These are phyloP conservation scores for Mesotaenium endlicherianum DNA, from an alignment of 139 green algal genomes.

Conservation along the genomic window DNA sequence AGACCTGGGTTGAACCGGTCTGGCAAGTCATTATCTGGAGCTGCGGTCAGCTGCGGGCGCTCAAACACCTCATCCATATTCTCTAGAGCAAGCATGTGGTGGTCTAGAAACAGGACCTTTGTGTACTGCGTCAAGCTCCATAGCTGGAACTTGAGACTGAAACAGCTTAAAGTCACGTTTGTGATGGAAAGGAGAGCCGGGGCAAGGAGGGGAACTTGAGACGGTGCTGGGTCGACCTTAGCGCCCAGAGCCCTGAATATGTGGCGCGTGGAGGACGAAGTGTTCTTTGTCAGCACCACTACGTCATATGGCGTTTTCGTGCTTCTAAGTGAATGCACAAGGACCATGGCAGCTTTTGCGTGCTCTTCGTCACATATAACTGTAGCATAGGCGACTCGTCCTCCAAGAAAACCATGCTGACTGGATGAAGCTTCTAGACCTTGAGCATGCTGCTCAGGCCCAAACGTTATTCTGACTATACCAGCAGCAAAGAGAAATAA, in stretches of 20 bases:
- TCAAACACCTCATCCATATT: conserved; percentile 43
- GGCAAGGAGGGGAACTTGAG: neutral
- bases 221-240: conserved; percentile 4
- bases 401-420: too few species aligned
- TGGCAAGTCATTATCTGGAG: conserved; percentile 30
- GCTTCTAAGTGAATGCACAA: conserved; percentile 3
- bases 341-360: conserved; percentile 31
- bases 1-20: conserved; percentile 33
- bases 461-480: too few species aligned
- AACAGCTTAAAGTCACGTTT: neutral
- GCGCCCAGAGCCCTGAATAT: conserved; percentile 16
- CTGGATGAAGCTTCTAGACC: too few species aligned
- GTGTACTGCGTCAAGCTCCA: conserved; percentile 32
- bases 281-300: conserved; percentile 14
- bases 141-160: conserved; percentile 13
- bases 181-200: neutral
- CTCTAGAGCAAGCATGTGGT: conserved; percentile 27
- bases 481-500: too few species aligned
- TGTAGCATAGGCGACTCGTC: neutral
- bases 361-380: conserved; percentile 12
- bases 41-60: conserved; percentile 23
- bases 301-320: conserved; percentile 22
- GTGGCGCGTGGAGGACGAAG: neutral
- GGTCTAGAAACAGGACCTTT: conserved; percentile 36
- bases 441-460: too few species aligned